Conservation (phyloP, 1,139 yeast species). For the Lizanozyma gosingica region DNA sequence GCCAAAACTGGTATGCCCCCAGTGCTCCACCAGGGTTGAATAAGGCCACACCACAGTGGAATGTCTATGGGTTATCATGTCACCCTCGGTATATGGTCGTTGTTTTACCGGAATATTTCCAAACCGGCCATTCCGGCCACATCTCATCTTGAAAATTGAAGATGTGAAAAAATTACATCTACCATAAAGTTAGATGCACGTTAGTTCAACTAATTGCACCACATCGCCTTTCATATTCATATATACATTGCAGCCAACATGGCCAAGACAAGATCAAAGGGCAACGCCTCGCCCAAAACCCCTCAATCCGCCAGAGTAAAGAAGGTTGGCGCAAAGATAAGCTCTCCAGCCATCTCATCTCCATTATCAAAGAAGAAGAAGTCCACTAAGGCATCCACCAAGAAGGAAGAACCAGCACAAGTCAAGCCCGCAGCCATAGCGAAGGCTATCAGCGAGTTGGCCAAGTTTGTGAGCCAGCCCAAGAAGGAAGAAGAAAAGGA, state of each 20-base stretch:
- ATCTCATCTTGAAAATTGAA: background rate
- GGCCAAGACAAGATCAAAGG: slow-evolving; percentile 12
- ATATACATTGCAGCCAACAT: slow-evolving; percentile 6
- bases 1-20: slow-evolving; percentile 18
- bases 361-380: slow-evolving; percentile 4
- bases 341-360: slow-evolving; percentile 10
- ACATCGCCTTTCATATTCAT: slow-evolving; percentile 4
- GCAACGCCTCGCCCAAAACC: slow-evolving; percentile 10
- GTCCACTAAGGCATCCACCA: slow-evolving; percentile 4
- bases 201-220: slow-evolving; percentile 3
- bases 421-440: background rate
- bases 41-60: too few relatives aligned
- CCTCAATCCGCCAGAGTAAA: slow-evolving; percentile 9
- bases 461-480: slow-evolving; percentile 26
- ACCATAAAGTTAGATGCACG: background rate
- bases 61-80: too few relatives aligned
- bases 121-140: background rate
- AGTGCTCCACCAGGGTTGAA: background rate
- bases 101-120: background rate
- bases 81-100: background rate
- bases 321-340: slow-evolving; percentile 10
- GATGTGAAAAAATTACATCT: slow-evolving; percentile 2
- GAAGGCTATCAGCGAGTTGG: slow-evolving; percentile 47
- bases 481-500: slow-evolving; percentile 21
- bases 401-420: slow-evolving; percentile 7